A percentile compares a stretch with the other conserved stretches of the same genome.
These are phyloP conservation scores for Iberis amara DNA, from an alignment of 441 rosid species.

Conservation along the genomic window DNA sequence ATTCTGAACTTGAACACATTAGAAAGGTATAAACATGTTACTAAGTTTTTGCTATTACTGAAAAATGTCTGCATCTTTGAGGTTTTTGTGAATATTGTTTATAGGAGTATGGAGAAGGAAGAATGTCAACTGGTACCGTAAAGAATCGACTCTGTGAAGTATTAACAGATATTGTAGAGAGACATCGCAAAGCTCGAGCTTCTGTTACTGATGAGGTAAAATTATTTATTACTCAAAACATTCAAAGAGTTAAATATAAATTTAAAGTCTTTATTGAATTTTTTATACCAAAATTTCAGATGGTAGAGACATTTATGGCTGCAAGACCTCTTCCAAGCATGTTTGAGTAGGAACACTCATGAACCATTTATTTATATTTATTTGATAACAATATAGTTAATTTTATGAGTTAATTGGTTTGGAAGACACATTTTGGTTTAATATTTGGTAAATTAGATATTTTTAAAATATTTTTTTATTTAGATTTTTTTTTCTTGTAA, in stretches of 20 bases:
- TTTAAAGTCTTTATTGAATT: no score
- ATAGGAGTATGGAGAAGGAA: slow-evolving; percentile 74
- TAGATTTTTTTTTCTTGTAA: no score
- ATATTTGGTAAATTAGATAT: no score
- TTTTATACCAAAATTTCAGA: slow-evolving; percentile 36
- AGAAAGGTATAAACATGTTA: slow-evolving; percentile 44
- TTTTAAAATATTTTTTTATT: no score
- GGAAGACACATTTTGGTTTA: no score
- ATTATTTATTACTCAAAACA: background rate
- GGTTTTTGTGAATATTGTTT: no score
- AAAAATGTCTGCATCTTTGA: no score
- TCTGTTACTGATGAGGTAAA: slow-evolving; percentile 78
- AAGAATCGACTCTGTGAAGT: slow-evolving; percentile 62
- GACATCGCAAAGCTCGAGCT: slow-evolving; percentile 71
- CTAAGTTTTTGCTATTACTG: background rate
- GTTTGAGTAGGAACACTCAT: no score
- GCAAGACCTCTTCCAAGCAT: slow-evolving; percentile 81
- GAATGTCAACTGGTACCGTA: slow-evolving; percentile 83
- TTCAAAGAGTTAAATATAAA: background rate
- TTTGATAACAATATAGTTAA: no score
- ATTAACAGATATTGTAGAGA: slow-evolving; percentile 68
- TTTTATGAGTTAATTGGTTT: no score
- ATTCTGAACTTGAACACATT: slow-evolving; percentile 71
- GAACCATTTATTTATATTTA: no score
- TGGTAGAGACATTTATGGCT: slow-evolving; percentile 87